These are phyloP conservation scores for Xeromyces bisporus DNA, from an alignment of 495 filamentous ascomycete genomes.

Conservation along the genomic window DNA sequence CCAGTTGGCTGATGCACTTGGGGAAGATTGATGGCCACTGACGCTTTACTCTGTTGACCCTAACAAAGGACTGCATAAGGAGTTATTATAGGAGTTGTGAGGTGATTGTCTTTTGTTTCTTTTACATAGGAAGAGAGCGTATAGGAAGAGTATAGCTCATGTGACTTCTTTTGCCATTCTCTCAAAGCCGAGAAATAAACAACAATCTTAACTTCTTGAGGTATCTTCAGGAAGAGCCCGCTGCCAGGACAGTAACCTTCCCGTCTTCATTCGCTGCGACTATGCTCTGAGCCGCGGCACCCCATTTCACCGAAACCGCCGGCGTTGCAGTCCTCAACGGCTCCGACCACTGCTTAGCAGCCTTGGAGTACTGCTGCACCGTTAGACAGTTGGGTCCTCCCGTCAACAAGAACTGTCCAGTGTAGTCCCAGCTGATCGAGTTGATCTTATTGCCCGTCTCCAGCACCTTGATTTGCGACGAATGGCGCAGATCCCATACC, in stretches of 20 bases:
- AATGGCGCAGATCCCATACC: slow-evolving; percentile 84
- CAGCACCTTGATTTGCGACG: slow-evolving; percentile 56
- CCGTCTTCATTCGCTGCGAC: slow-evolving; percentile 60
- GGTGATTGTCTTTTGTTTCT: no score
- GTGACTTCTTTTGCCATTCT: not conserved
- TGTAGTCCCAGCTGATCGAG: slow-evolving; percentile 78
- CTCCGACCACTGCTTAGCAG: slow-evolving; percentile 75
- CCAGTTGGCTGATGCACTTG: no score
- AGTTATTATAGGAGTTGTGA: no score
- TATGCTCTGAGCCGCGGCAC: slow-evolving; percentile 52
- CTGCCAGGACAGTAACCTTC: slow-evolving; percentile 44
- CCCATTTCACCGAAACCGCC: slow-evolving; percentile 62
- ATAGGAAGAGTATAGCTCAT: slow-evolving; percentile 1
- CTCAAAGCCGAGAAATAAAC: no score
- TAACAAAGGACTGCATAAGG: no score
- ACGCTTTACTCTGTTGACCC: no score
- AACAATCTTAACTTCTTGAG: no score
- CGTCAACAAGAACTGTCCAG: slow-evolving; percentile 77
- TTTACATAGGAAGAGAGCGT: not conserved
- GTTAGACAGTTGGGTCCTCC: slow-evolving; percentile 66
- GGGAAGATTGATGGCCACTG: no score
- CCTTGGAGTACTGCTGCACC: slow-evolving; percentile 76
- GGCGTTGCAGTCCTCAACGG: slow-evolving; percentile 58
- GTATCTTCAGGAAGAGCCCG: slow-evolving; percentile 25
- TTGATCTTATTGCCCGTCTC: slow-evolving; percentile 63